phyloP scores from a whole-genome alignment of 176 grass and related monocot species.

The Oryza meridionalis region DNA sequence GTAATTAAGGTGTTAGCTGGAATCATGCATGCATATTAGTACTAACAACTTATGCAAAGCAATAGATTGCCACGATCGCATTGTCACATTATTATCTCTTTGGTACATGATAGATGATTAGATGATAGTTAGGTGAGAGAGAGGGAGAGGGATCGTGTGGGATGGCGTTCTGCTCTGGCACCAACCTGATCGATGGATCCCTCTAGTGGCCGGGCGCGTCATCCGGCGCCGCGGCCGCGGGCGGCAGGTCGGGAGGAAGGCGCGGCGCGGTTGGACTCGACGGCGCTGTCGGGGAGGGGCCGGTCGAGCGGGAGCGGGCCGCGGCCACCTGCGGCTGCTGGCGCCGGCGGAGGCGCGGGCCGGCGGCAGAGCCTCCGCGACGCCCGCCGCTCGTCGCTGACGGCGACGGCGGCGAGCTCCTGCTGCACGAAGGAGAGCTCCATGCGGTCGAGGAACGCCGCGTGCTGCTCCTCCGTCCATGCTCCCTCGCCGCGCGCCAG shows the following conservation, averaged over 20 bases:
- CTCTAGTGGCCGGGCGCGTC: too few species aligned
- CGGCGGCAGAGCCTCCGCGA: constrained; percentile 34
- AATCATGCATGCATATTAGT: neutral
- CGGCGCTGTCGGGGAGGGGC: constrained; percentile 77
- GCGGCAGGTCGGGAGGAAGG: constrained; percentile 5
- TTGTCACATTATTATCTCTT: neutral
- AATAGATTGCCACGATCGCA: neutral
- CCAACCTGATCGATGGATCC: constrained; percentile 17
- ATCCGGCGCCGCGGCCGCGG: constrained; percentile 2
- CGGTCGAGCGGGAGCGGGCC: constrained; percentile 60
- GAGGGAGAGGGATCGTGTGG: neutral
- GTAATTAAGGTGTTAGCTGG: neutral
- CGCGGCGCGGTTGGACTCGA: constrained; percentile 70
- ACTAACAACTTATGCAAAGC: neutral
- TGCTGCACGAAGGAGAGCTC: constrained; percentile 78
- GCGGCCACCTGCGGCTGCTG: neutral
- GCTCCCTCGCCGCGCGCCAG: constrained; percentile 20
- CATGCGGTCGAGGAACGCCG: constrained; percentile 79
- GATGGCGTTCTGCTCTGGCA: neutral
- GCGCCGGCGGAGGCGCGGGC: neutral
- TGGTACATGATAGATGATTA: neutral
- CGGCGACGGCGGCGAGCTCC: constrained; percentile 40
- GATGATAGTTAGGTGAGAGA: too few species aligned
- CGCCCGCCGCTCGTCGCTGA: constrained; percentile 42
- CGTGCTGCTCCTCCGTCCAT: constrained; percentile 94